Conservation (phyloP, 495 filamentous ascomycete species). For the Penicillium dipodomyicola region DNA sequence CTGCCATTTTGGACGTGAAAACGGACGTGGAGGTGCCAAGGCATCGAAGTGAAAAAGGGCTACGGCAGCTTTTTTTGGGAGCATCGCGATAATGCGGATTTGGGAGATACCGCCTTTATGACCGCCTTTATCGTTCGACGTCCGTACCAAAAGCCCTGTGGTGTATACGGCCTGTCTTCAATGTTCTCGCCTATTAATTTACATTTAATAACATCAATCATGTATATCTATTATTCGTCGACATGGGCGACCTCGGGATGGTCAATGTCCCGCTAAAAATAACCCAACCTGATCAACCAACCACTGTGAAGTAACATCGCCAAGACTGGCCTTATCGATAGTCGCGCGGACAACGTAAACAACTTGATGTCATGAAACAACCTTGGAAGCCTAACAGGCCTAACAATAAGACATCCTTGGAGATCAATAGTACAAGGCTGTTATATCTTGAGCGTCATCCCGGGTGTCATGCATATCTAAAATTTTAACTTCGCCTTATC, state of each 20-base stretch:
- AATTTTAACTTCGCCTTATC: constrained; percentile 21
- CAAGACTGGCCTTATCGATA: constrained; percentile 45
- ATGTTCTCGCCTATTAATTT: not conserved
- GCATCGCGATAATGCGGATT: not conserved
- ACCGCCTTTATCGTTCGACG: not conserved
- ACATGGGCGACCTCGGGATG: not conserved
- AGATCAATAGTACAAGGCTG: not conserved
- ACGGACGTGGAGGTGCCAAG: not conserved
- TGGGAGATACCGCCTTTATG: not conserved
- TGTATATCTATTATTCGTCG: not conserved
- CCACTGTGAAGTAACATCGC: constrained; percentile 9
- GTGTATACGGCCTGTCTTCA: not conserved
- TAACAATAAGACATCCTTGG: constrained; percentile 11
- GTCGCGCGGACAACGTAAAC: constrained; percentile 43
- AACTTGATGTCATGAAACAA: constrained; percentile 35
- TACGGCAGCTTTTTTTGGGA: not conserved
- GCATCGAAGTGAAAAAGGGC: constrained; percentile 8
- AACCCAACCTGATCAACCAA: not conserved
- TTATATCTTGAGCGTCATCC: not conserved
- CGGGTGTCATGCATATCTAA: constrained; percentile 15
- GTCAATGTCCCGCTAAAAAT: not conserved
- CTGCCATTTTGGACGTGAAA: constrained; percentile 29
- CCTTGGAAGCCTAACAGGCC: constrained; percentile 7
- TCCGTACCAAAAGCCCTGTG: not conserved
- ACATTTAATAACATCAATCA: not conserved